phyloP scores from a whole-genome alignment of 2,329 filamentous ascomycete genomes.

The Talaromyces sp. region DNA sequence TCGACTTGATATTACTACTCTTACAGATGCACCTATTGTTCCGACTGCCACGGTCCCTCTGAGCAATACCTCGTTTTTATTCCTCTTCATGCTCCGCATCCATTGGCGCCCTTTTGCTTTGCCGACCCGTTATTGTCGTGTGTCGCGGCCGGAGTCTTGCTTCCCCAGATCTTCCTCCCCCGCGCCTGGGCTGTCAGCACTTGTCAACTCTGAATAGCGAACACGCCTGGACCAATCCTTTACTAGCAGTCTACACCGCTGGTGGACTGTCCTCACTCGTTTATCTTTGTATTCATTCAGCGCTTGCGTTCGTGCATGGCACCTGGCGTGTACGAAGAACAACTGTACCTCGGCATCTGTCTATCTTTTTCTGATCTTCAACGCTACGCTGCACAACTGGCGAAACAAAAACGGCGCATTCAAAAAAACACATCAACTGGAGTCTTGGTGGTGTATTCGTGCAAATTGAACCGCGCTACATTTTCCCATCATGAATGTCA shows the following conservation, averaged over 20 bases:
- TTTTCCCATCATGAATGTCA: slow-evolving; percentile 26
- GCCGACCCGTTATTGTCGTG: neutral
- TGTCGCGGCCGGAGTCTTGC: neutral
- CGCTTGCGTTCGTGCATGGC: neutral
- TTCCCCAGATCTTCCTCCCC: neutral
- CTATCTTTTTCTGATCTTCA: neutral
- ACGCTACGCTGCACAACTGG: slow-evolving; percentile 2
- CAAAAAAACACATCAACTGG: neutral
- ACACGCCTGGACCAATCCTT: neutral
- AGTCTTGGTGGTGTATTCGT: neutral
- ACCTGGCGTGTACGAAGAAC: neutral
- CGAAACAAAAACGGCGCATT: neutral
- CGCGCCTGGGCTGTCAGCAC: neutral
- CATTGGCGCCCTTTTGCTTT: neutral
- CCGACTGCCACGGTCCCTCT: neutral
- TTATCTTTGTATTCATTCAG: neutral
- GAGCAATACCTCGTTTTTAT: neutral
- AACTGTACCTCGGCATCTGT: slow-evolving; percentile 1
- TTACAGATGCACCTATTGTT: neutral
- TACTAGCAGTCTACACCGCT: neutral
- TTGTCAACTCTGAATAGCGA: neutral
- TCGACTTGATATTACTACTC: neutral
- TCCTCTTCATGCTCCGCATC: neutral
- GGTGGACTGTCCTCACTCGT: neutral
- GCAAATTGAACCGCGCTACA: neutral